Evolutionary conservation across 495 filamentous ascomycete genomes (phyloP).

Genomic region (Poronia punctata): DNA sequence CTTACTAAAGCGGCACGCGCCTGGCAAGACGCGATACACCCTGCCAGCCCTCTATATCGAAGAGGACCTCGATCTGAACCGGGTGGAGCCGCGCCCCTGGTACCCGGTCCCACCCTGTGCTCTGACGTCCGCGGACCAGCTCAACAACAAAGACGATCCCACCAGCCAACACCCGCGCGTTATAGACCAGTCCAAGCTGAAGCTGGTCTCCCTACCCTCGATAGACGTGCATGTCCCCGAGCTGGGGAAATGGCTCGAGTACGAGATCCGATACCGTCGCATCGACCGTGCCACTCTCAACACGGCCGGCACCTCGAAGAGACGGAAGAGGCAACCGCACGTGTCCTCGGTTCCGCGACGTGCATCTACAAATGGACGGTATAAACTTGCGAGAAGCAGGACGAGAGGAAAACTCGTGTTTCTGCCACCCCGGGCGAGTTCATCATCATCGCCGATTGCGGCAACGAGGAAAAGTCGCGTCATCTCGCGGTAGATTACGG

Average conservation of each 20-base stretch:
- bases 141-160: conserved; percentile 3
- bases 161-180: conserved; percentile 1
- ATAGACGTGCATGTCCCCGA: conserved; percentile 32
- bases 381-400: no score
- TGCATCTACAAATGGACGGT: no score
- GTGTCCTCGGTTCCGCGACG: no score
- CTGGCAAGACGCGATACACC: conserved; percentile 46
- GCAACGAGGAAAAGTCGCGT: no score
- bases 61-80: conserved; percentile 15
- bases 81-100: conserved; percentile 2
- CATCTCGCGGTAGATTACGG: no score
- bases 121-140: neutral
- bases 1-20: conserved; percentile 37
- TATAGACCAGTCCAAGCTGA: conserved; percentile 14
- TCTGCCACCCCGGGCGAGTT: no score
- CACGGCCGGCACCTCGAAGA: conserved; percentile 14
- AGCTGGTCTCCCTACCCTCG: conserved; percentile 45
- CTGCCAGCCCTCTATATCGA: conserved; percentile 42
- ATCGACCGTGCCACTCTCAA: conserved; percentile 26
- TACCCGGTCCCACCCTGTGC: conserved; percentile 2
- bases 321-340: no score
- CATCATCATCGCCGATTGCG: no score
- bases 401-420: no score
- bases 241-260: conserved; percentile 31
- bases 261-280: conserved; percentile 43